phyloP scores from a whole-genome alignment of 352 stramenopile genomes.

The Pythium phragmitis region DNA sequence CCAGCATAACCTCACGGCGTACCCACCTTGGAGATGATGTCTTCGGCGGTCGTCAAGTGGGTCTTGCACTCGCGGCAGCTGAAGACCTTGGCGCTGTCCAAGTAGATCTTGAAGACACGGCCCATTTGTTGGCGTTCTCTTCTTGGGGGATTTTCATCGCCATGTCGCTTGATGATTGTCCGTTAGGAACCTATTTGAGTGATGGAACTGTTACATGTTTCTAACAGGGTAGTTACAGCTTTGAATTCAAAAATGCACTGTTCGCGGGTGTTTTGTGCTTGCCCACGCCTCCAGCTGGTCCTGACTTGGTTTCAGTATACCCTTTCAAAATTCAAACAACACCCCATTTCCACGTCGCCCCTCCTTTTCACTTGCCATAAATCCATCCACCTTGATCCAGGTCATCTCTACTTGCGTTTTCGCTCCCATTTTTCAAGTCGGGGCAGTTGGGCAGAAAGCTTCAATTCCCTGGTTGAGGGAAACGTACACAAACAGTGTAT shows the following conservation, averaged over 20 bases:
- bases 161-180: constrained; percentile 27
- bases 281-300: constrained; percentile 8
- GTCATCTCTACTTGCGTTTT: constrained; percentile 35
- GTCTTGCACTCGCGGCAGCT: constrained; percentile 89
- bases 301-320: constrained; percentile 40
- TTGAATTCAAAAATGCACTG: constrained; percentile 21
- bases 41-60: constrained; percentile 89
- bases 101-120: constrained; percentile 88
- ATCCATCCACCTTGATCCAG: background rate
- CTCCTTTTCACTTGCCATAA: constrained; percentile 8
- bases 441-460: background rate
- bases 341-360: constrained; percentile 23
- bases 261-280: constrained; percentile 5
- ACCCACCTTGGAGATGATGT: constrained; percentile 94
- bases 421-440: constrained; percentile 26
- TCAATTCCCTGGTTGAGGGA: constrained; percentile 17
- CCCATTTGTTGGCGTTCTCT: constrained; percentile 38
- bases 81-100: constrained; percentile 91
- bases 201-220: constrained; percentile 1
- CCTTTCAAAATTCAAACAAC: constrained; percentile 38
- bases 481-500: background rate
- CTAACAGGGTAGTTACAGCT: background rate
- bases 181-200: constrained; percentile 4
- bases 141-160: background rate
- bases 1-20: background rate